Conservation (phyloP, 371 early-diverging fungal species). For the Nematocida ironsii region DNA sequence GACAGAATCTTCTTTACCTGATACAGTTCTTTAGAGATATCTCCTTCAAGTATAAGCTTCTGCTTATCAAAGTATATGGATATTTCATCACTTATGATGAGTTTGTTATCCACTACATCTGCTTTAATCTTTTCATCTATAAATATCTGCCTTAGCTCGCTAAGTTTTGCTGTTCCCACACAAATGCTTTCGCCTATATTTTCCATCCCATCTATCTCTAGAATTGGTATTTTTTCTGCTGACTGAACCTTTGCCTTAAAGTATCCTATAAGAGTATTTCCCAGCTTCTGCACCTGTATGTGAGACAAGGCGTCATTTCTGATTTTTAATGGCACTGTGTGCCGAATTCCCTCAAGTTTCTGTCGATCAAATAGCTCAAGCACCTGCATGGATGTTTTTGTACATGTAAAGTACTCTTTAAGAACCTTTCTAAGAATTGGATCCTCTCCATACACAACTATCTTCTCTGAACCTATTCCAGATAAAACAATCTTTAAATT, state of each 20-base stretch:
- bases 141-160: conserved; percentile 58
- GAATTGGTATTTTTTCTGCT: conserved; percentile 28
- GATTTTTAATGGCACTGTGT: conserved; percentile 54
- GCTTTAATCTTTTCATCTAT: conserved; percentile 64
- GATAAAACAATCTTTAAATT: conserved; percentile 26
- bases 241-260: conserved; percentile 32
- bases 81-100: conserved; percentile 57
- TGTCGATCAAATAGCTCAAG: conserved; percentile 20
- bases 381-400: not conserved
- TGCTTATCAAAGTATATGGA: conserved; percentile 53
- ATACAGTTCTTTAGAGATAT: conserved; percentile 57
- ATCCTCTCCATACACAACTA: conserved; percentile 39
- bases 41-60: conserved; percentile 56
- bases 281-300: conserved; percentile 51
- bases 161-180: conserved; percentile 52
- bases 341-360: conserved; percentile 40
- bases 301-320: conserved; percentile 21
- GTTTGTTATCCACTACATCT: conserved; percentile 59
- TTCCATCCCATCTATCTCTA: not conserved
- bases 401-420: conserved; percentile 19
- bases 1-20: conserved; percentile 60
- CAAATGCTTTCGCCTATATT: conserved; percentile 29
- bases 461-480: conserved; percentile 23
- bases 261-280: conserved; percentile 47
- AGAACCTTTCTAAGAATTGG: conserved; percentile 28